A percentile compares a stretch with the other conserved stretches of the same genome.
phyloP scores from a whole-genome alignment of 371 early-diverging fungal species.

The Syncephalis plumigaleata region DNA sequence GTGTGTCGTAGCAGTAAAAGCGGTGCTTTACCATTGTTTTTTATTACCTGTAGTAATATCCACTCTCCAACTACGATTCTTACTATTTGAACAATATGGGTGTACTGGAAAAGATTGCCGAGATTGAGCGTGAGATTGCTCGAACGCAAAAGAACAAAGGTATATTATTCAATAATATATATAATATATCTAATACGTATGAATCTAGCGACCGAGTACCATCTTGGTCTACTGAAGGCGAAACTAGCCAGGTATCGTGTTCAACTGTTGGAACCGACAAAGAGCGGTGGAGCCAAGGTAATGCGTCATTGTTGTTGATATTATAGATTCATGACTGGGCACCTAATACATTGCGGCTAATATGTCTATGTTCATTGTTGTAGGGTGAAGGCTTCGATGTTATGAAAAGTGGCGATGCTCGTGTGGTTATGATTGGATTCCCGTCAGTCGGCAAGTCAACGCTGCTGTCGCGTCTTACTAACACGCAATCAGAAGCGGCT shows the following conservation, averaged over 20 bases:
- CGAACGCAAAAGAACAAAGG: slow-evolving; percentile 60
- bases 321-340: not conserved
- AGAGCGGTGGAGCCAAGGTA: slow-evolving; percentile 68
- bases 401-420: slow-evolving; percentile 95
- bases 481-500: slow-evolving; percentile 84
- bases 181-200: not conserved
- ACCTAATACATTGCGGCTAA: not conserved
- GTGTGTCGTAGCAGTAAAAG: too few species aligned
- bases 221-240: slow-evolving; percentile 92
- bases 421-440: slow-evolving; percentile 98
- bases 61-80: too few species aligned
- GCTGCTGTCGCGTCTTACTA: slow-evolving; percentile 86
- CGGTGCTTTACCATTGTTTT: too few species aligned
- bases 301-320: not conserved
- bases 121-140: slow-evolving; percentile 39
- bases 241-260: slow-evolving; percentile 91
- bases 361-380: not conserved
- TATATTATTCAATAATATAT: slow-evolving; percentile 6
- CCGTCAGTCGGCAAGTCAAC: slow-evolving; percentile 99
- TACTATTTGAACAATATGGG: slow-evolving; percentile 58
- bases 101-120: slow-evolving; percentile 84
- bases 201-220: slow-evolving; percentile 77
- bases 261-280: slow-evolving; percentile 74
- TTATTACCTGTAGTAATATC: too few species aligned
- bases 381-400: slow-evolving; percentile 96